A percentile compares a stretch with the other conserved stretches of the same genome.
Evolutionary conservation across 2,329 filamentous ascomycete species (phyloP).

Genomic region (Hypomyces perniciosus): DNA sequence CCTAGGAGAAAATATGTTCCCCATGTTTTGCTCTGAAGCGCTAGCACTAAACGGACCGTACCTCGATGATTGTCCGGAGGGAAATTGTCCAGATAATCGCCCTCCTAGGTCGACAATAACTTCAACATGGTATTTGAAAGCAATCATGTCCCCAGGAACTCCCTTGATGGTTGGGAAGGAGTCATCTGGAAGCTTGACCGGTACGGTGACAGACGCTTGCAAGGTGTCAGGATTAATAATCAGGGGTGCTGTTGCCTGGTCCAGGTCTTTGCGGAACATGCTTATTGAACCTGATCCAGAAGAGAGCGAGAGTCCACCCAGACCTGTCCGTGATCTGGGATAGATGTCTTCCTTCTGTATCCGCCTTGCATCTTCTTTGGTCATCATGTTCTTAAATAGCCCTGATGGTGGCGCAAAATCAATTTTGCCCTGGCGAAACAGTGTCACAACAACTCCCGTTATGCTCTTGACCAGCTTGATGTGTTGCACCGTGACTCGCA

Average conservation of each 20-base stretch:
- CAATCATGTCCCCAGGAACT: conserved; percentile 89
- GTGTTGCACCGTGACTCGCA: conserved; percentile 79
- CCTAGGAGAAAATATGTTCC: conserved; percentile 25
- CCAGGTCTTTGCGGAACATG: conserved; percentile 91
- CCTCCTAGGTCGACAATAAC: conserved; percentile 89
- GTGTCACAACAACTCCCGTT: conserved; percentile 85
- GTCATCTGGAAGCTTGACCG: conserved; percentile 81
- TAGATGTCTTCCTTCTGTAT: conserved; percentile 77
- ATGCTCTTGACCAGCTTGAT: conserved; percentile 86
- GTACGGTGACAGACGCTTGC: conserved; percentile 72
- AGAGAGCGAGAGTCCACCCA: conserved; percentile 79
- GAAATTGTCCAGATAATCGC: conserved; percentile 67
- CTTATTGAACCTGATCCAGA: conserved; percentile 75
- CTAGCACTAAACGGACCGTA: conserved; percentile 29
- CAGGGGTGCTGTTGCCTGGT: conserved; percentile 80
- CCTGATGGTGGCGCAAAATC: conserved; percentile 61
- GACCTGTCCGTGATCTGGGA: conserved; percentile 77
- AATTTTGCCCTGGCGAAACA: conserved; percentile 86
- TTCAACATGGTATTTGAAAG: conserved; percentile 90
- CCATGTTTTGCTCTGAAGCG: conserved; percentile 20
- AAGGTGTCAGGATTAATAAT: conserved; percentile 79
- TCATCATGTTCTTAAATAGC: conserved; percentile 44
- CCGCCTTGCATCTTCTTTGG: conserved; percentile 60
- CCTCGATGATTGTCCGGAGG: conserved; percentile 54
- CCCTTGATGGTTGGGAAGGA: conserved; percentile 86